Percentiles rank a stretch among this genome's conserved stretches.
phyloP scores from a whole-genome alignment of 495 filamentous ascomycete genomes.

The Lepraria neglecta region DNA sequence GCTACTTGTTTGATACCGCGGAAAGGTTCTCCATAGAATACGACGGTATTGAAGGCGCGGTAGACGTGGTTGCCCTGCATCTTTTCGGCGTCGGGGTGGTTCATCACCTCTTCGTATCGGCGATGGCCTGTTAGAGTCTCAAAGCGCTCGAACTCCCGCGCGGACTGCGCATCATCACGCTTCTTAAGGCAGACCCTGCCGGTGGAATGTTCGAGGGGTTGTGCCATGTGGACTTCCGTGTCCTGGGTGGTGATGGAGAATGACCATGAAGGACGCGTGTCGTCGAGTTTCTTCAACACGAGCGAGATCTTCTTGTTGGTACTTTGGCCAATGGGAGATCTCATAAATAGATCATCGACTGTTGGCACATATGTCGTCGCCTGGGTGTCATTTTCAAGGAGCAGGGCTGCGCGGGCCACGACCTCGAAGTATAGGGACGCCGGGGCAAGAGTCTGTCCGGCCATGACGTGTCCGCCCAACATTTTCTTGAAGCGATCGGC shows the following conservation, averaged over 20 bases:
- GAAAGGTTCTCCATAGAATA: background rate
- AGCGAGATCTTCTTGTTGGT: background rate
- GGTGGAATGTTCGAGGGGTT: background rate
- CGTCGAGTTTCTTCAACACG: background rate
- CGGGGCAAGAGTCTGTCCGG: background rate
- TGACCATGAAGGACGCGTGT: background rate
- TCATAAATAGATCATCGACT: background rate
- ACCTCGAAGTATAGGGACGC: conserved; percentile 14
- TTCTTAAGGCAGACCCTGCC: background rate
- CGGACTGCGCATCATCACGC: background rate
- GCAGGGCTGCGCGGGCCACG: background rate
- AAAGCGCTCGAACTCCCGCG: background rate
- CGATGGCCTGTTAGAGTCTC: background rate
- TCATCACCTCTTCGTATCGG: background rate
- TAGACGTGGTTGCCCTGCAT: background rate
- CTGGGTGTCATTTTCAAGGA: background rate
- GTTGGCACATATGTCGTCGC: conserved; percentile 6
- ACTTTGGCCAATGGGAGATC: background rate
- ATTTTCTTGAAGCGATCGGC: background rate
- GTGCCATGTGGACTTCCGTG: too few species aligned
- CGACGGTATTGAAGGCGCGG: background rate
- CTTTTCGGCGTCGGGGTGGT: background rate
- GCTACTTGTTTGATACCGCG: background rate
- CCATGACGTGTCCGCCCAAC: background rate
- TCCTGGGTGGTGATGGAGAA: background rate